Conservation (phyloP, 2,329 filamentous ascomycete genomes). For the Colletotrichum plurivorum region DNA sequence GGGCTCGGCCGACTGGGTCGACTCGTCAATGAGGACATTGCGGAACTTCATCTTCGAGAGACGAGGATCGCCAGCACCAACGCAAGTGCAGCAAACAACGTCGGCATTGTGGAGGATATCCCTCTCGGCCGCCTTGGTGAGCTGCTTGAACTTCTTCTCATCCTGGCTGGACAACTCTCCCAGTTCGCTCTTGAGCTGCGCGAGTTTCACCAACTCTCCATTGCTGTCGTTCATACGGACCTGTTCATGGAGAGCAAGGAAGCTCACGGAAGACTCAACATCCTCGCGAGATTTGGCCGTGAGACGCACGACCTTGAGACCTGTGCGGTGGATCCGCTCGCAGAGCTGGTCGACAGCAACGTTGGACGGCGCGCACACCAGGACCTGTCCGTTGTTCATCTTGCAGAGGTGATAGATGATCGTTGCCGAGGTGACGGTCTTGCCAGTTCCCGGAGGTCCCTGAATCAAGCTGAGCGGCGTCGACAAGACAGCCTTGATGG, state of each 20-base stretch:
- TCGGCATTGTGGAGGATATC: slow-evolving; percentile 96
- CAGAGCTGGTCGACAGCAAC: slow-evolving; percentile 98
- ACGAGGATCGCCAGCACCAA: slow-evolving; percentile 95
- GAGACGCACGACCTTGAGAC: slow-evolving; percentile 95
- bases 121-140: slow-evolving; percentile 92
- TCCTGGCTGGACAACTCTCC: slow-evolving; percentile 95
- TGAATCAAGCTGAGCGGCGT: slow-evolving; percentile 97
- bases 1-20: slow-evolving; percentile 96
- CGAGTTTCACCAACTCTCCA: slow-evolving; percentile 90
- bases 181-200: slow-evolving; percentile 90
- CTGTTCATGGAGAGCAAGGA: slow-evolving; percentile 95
- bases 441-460: slow-evolving; percentile 95
- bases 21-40: slow-evolving; percentile 98
- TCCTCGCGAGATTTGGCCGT: slow-evolving; percentile 99
- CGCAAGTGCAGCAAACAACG: slow-evolving; percentile 98
- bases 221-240: slow-evolving; percentile 98
- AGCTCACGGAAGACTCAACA: slow-evolving; percentile 97
- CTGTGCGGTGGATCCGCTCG: slow-evolving; percentile 94
- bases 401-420: slow-evolving; percentile 99
- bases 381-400: slow-evolving; percentile 92
- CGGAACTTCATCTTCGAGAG: slow-evolving; percentile 98
- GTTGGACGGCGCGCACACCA: slow-evolving; percentile 98
- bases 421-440: slow-evolving; percentile 98
- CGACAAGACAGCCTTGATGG: slow-evolving; percentile 94
- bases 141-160: slow-evolving; percentile 98